These are phyloP conservation scores for Actinidia arguta DNA, from an alignment of 179 eudicot species.

Conservation along the genomic window DNA sequence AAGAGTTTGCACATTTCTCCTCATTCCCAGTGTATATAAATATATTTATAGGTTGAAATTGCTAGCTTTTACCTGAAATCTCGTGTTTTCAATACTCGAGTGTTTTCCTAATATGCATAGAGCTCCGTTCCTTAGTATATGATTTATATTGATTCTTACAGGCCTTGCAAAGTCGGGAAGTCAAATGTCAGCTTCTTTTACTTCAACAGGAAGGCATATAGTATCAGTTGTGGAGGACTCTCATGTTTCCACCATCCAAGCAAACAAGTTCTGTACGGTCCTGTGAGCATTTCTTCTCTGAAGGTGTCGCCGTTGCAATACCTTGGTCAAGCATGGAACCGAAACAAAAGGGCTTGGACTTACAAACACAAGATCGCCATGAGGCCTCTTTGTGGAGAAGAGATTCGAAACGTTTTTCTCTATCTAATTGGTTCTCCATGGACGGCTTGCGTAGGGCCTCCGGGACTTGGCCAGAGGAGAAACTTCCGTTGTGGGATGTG, in stretches of 20 bases:
- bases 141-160: constrained; percentile 20
- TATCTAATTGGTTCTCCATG: constrained; percentile 52
- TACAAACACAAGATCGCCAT: constrained; percentile 10
- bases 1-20: no score
- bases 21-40: no score
- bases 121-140: constrained; percentile 4
- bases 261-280: constrained; percentile 48
- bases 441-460: constrained; percentile 43
- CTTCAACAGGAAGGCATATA: constrained; percentile 61
- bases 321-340: constrained; percentile 56
- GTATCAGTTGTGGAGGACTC: constrained; percentile 80
- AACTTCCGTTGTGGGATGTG: constrained; percentile 39
- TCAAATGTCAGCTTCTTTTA: constrained; percentile 72
- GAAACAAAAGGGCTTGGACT: not conserved
- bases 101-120: not conserved
- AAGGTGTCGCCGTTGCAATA: constrained; percentile 62
- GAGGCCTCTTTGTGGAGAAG: constrained; percentile 29
- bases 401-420: constrained; percentile 43
- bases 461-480: constrained; percentile 84
- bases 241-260: constrained; percentile 41
- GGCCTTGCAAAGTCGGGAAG: constrained; percentile 70
- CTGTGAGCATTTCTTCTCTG: constrained; percentile 64
- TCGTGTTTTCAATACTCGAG: not conserved
- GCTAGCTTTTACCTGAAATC: not conserved
- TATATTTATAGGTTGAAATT: not conserved